Evolutionary conservation across 768 basidiomycete genomes (phyloP).

Genomic region (Phanerodontia chrysosporium): DNA sequence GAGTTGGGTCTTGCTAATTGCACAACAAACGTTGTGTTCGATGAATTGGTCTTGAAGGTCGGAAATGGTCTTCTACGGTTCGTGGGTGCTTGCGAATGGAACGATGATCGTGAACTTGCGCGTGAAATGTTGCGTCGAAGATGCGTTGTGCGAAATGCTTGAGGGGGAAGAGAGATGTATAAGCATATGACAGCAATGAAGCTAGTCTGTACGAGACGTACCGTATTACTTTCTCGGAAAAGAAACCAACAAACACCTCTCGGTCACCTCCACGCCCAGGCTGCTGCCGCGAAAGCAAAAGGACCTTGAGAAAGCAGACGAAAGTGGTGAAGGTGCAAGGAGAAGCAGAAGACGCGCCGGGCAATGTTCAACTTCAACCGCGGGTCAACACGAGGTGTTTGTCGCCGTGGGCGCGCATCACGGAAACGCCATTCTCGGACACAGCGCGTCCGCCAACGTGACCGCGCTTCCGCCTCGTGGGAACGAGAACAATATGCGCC

Average conservation of each 20-base stretch:
- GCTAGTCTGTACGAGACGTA: not conserved
- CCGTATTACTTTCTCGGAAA: not conserved
- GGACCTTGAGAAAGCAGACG: not conserved
- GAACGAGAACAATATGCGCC: too few species aligned
- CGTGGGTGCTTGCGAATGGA: not conserved
- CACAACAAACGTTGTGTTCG: too few species aligned
- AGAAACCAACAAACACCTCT: conserved; percentile 7
- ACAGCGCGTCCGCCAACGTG: conserved; percentile 6
- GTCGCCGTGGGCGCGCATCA: conserved; percentile 5
- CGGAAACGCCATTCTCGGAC: not conserved
- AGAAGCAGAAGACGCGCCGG: not conserved
- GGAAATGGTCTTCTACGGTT: not conserved
- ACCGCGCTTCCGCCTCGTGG: not conserved
- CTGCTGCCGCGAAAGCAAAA: conserved; percentile 1
- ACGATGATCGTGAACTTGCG: not conserved
- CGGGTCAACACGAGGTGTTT: conserved; percentile 9
- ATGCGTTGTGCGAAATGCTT: not conserved
- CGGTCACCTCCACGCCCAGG: conserved; percentile 10
- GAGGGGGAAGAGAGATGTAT: not conserved
- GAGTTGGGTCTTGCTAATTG: not conserved
- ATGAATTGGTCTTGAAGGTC: not conserved
- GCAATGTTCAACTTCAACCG: conserved; percentile 1
- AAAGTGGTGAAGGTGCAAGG: not conserved
- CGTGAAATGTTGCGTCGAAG: not conserved
- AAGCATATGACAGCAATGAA: not conserved